Percentiles rank a stretch among this genome's conserved stretches.
phyloP scores from a whole-genome alignment of 306 rosid species.

The Casuarina glauca region DNA sequence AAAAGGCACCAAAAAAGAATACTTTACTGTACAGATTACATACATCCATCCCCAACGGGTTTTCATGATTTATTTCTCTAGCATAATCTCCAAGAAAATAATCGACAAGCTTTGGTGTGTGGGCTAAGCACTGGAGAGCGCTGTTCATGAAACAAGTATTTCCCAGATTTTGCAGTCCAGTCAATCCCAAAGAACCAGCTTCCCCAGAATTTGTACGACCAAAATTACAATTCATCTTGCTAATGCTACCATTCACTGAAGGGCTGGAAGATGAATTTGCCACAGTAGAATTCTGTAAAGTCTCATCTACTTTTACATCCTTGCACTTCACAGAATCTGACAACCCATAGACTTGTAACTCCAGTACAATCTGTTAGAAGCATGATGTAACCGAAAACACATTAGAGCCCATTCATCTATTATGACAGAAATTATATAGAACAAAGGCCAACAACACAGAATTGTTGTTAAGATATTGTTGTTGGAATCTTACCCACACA shows the following conservation, averaged over 20 bases:
- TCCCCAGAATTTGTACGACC: conserved; percentile 52
- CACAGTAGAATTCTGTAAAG: conserved; percentile 22
- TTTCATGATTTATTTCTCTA: conserved; percentile 85
- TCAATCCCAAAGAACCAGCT: conserved; percentile 91
- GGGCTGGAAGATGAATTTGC: conserved; percentile 45
- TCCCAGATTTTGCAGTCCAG: conserved; percentile 94
- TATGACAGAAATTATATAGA: conserved; percentile 20
- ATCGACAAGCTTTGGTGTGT: conserved; percentile 96
- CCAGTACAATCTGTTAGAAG: conserved; percentile 67
- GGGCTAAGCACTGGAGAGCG: conserved; percentile 91
- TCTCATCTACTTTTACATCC: conserved; percentile 78
- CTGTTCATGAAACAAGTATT: conserved; percentile 99
- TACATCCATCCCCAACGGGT: conserved; percentile 97
- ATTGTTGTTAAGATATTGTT: neutral
- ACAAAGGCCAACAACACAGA: conserved; percentile 19
- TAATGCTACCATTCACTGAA: conserved; percentile 62
- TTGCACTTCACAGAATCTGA: conserved; percentile 78
- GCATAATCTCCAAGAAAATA: conserved; percentile 95
- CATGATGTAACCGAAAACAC: conserved; percentile 11
- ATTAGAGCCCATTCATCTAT: conserved; percentile 28
- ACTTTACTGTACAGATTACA: conserved; percentile 30
- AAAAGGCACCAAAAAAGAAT: conserved; percentile 6
- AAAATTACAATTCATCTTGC: conserved; percentile 47
- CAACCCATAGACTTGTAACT: conserved; percentile 94
- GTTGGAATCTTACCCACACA: conserved; percentile 3